Conservation (phyloP, 495 filamentous ascomycete species). For the Letharia columbiana region DNA sequence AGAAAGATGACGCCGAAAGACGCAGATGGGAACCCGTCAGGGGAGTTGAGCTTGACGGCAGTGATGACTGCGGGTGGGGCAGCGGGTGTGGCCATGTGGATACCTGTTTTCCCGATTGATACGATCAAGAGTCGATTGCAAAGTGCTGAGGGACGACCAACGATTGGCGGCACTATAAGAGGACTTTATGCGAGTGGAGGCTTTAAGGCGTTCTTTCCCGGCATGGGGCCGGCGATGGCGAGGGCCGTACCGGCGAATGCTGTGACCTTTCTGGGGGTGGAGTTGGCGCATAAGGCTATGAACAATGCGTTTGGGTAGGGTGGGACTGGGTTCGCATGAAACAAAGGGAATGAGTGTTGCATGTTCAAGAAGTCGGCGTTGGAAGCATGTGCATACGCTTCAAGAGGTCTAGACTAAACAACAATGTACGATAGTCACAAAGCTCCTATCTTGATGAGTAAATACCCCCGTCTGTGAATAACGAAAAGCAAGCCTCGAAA, state of each 20-base stretch:
- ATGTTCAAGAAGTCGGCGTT: not conserved
- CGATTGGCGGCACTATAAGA: slow-evolving; percentile 68
- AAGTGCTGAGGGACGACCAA: slow-evolving; percentile 80
- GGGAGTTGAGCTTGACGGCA: slow-evolving; percentile 62
- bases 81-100: slow-evolving; percentile 97
- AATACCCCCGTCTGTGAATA: not conserved
- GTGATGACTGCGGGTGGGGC: slow-evolving; percentile 81
- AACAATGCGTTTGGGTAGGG: slow-evolving; percentile 19
- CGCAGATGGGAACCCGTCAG: slow-evolving; percentile 55
- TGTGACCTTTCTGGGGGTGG: slow-evolving; percentile 34
- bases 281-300: slow-evolving; percentile 28
- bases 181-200: slow-evolving; percentile 74
- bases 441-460: not conserved
- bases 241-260: slow-evolving; percentile 95
- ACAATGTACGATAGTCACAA: not conserved
- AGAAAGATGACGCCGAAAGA: slow-evolving; percentile 76
- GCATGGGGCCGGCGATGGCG: slow-evolving; percentile 84
- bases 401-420: not conserved
- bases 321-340: not conserved
- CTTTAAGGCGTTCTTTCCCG: slow-evolving; percentile 92
- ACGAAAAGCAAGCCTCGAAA: not conserved
- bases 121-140: slow-evolving; percentile 93
- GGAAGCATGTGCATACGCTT: not conserved
- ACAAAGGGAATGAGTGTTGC: not conserved
- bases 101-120: slow-evolving; percentile 95